phyloP scores from a whole-genome alignment of 371 early-diverging fungal genomes.

The Circinella minor region DNA sequence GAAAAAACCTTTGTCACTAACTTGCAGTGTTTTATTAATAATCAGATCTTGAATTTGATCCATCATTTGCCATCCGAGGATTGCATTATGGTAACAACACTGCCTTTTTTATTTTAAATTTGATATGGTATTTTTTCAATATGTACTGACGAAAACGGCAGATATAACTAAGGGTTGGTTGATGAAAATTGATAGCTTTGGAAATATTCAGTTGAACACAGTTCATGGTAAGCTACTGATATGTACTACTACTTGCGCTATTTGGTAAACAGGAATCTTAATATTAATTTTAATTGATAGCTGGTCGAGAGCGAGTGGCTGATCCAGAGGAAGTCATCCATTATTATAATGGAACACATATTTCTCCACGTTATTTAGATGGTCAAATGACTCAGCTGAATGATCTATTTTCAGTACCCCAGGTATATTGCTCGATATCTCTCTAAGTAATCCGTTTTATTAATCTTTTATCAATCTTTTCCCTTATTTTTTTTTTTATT shows the following conservation, averaged over 20 bases:
- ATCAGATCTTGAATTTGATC: slow-evolving; percentile 59
- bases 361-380: slow-evolving; percentile 57
- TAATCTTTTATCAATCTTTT: not conserved
- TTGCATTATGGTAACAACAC: slow-evolving; percentile 55
- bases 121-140: too few species aligned
- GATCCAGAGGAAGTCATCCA: slow-evolving; percentile 53
- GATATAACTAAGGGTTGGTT: slow-evolving; percentile 68
- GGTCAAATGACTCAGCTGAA: slow-evolving; percentile 65
- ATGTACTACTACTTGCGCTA: not conserved
- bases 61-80: slow-evolving; percentile 67
- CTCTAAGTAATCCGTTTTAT: too few species aligned
- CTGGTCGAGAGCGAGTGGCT: slow-evolving; percentile 57
- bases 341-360: slow-evolving; percentile 63
- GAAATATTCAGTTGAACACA: slow-evolving; percentile 67
- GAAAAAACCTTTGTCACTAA: too few species aligned
- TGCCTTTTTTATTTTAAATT: too few species aligned
- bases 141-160: slow-evolving; percentile 7
- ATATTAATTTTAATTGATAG: slow-evolving; percentile 15
- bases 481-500: not conserved
- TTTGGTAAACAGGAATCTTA: not conserved
- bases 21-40: slow-evolving; percentile 4
- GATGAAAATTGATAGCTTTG: slow-evolving; percentile 71
- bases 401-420: slow-evolving; percentile 67
- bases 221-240: slow-evolving; percentile 46
- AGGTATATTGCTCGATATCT: slow-evolving; percentile 26